phyloP scores from a whole-genome alignment of 805 yeast species.

The Brettanomyces anomalus region DNA sequence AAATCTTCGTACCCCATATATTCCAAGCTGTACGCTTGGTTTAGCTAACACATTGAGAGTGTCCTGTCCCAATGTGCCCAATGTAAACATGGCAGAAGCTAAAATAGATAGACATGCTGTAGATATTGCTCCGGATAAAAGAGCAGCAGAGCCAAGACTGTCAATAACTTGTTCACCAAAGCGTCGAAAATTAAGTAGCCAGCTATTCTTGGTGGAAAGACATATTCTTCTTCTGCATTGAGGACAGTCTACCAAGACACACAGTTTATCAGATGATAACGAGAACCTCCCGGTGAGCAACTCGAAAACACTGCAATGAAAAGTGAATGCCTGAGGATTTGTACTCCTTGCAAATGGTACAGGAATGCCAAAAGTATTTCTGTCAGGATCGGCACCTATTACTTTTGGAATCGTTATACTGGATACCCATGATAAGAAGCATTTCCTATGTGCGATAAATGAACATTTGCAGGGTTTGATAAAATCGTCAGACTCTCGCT shows the following conservation, averaged over 20 bases:
- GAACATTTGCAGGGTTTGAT: constrained; percentile 37
- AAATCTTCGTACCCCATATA: neutral
- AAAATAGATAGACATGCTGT: neutral
- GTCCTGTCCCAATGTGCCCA: constrained; percentile 1
- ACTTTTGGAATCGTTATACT: constrained; percentile 11
- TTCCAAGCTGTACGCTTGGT: constrained; percentile 3
- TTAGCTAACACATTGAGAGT: constrained; percentile 1
- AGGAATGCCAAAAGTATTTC: neutral
- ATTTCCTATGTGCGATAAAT: constrained; percentile 35
- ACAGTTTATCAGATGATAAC: constrained; percentile 11
- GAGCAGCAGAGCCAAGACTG: neutral
- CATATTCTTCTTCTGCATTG: constrained; percentile 28
- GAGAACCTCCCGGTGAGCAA: constrained; percentile 9
- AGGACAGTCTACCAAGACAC: constrained; percentile 26
- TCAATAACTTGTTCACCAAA: constrained; percentile 1
- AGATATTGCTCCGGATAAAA: neutral
- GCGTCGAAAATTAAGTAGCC: neutral
- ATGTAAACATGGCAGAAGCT: neutral
- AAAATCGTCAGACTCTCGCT: constrained; percentile 29
- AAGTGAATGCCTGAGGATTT: constrained; percentile 6
- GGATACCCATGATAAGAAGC: constrained; percentile 34
- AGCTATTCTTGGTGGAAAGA: constrained; percentile 10
- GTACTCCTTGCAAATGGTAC: neutral
- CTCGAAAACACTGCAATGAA: constrained; percentile 10
- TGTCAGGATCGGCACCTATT: neutral